phyloP scores from a whole-genome alignment of 2,329 filamentous ascomycete species.

The Fusarium annulatum region DNA sequence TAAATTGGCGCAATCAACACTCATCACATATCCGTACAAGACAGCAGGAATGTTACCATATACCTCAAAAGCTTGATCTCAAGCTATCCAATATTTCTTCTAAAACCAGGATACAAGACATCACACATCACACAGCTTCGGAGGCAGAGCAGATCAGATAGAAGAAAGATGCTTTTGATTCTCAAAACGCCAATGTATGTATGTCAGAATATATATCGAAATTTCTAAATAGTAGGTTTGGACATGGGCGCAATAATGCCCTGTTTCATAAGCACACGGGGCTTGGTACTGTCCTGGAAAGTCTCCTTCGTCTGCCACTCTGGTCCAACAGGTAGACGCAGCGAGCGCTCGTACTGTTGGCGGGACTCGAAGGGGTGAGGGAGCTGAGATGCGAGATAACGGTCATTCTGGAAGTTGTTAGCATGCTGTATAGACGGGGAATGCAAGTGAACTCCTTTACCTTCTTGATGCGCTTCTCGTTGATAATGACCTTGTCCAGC shows the following conservation, averaged over 20 bases:
- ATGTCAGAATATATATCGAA: conserved; percentile 6
- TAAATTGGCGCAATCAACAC: neutral
- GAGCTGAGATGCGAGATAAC: conserved; percentile 84
- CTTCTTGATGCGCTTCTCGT: conserved; percentile 91
- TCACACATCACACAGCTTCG: neutral
- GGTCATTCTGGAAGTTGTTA: conserved; percentile 71
- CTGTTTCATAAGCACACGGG: conserved; percentile 88
- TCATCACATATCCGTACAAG: neutral
- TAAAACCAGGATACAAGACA: neutral
- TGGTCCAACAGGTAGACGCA: conserved; percentile 87
- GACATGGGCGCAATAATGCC: conserved; percentile 90
- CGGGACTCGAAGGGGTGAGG: conserved; percentile 91
- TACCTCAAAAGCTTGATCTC: neutral
- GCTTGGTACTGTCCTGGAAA: conserved; percentile 90
- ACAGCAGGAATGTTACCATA: neutral
- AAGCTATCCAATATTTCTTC: neutral
- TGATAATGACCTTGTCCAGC: conserved; percentile 87
- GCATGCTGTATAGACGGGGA: neutral
- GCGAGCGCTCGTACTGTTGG: conserved; percentile 89
- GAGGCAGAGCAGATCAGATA: neutral
- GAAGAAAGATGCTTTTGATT: conserved; percentile 25
- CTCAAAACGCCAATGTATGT: conserved; percentile 19
- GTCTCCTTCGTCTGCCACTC: conserved; percentile 98
- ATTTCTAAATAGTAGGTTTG: conserved; percentile 67
- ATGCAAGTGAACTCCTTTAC: conserved; percentile 55